Percentiles rank a stretch among this genome's conserved stretches.
Evolutionary conservation across 805 yeast genomes (phyloP).

Genomic region (Kregervanrija pseudodelftensis): DNA sequence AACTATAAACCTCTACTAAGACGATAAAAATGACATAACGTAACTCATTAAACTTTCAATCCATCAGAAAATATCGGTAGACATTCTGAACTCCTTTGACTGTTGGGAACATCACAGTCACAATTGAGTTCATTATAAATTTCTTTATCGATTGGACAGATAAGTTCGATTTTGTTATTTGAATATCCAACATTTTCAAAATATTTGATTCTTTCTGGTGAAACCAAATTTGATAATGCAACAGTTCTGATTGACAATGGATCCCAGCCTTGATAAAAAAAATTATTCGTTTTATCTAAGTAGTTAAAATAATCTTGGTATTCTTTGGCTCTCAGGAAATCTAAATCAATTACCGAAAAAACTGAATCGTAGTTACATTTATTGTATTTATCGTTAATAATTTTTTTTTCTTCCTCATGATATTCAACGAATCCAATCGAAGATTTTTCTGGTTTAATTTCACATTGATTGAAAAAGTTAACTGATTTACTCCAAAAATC

Average conservation of each 20-base stretch:
- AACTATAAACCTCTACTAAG: too few relatives aligned
- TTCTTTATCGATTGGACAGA: slow-evolving; percentile 48
- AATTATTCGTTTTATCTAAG: slow-evolving; percentile 57
- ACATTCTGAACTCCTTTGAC: too few relatives aligned
- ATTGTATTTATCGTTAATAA: slow-evolving; percentile 40
- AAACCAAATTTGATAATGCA: slow-evolving; percentile 49
- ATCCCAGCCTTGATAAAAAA: slow-evolving; percentile 75
- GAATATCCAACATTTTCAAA: slow-evolving; percentile 54
- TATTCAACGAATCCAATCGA: slow-evolving; percentile 39
- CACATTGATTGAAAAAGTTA: slow-evolving; percentile 27
- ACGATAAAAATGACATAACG: too few relatives aligned
- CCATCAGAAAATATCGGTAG: too few relatives aligned
- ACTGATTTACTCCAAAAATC: slow-evolving; percentile 41
- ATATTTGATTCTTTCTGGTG: slow-evolving; percentile 43
- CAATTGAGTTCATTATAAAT: slow-evolving; percentile 41
- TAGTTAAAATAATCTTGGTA: slow-evolving; percentile 47
- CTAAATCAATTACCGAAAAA: slow-evolving; percentile 56
- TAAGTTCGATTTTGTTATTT: slow-evolving; percentile 45
- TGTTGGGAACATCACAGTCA: slow-evolving; percentile 39
- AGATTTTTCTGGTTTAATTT: slow-evolving; percentile 26
- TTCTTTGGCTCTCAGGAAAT: slow-evolving; percentile 49
- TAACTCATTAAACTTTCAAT: too few relatives aligned
- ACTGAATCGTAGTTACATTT: slow-evolving; percentile 60
- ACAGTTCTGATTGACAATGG: slow-evolving; percentile 70
- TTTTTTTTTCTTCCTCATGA: slow-evolving; percentile 32